These are phyloP conservation scores for Entoloma clypeatum DNA, from an alignment of 1,284 basidiomycete species.

Conservation along the genomic window DNA sequence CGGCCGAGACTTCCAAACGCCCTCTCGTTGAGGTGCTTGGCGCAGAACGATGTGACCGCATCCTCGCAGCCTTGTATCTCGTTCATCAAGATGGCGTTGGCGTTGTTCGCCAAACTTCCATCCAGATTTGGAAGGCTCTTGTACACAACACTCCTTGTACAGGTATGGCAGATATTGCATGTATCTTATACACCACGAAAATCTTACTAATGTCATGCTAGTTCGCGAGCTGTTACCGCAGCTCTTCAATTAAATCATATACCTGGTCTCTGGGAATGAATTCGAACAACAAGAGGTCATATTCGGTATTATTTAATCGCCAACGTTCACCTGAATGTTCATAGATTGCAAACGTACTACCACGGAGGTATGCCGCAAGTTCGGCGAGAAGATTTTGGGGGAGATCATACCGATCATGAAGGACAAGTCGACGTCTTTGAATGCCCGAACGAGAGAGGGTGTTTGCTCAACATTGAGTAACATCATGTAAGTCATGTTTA, in stretches of 20 bases:
- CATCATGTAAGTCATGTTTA: conserved; percentile 61
- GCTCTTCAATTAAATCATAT: conserved; percentile 74
- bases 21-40: conserved; percentile 90
- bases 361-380: conserved; percentile 90
- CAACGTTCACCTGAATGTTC: conserved; percentile 7
- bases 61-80: conserved; percentile 89
- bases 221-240: conserved; percentile 94
- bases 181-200: conserved; percentile 3
- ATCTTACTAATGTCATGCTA: conserved; percentile 23
- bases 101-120: conserved; percentile 86
- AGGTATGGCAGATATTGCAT: conserved; percentile 39
- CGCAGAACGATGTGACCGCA: conserved; percentile 83
- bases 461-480: conserved; percentile 88
- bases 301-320: conserved; percentile 12
- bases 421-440: conserved; percentile 63
- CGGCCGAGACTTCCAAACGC: conserved; percentile 77
- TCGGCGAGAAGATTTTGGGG: conserved; percentile 88
- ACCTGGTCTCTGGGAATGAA: conserved; percentile 75
- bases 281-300: conserved; percentile 94
- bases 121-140: conserved; percentile 98
- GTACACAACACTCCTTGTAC: conserved; percentile 89
- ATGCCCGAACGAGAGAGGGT: conserved; percentile 79
- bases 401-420: conserved; percentile 83
- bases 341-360: conserved; percentile 84
- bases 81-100: conserved; percentile 93